Evolutionary conservation across 345 rosid genomes (phyloP), one percentile per base, ranked within the genome.

Genomic region (Gossypium arboreum): DNA sequence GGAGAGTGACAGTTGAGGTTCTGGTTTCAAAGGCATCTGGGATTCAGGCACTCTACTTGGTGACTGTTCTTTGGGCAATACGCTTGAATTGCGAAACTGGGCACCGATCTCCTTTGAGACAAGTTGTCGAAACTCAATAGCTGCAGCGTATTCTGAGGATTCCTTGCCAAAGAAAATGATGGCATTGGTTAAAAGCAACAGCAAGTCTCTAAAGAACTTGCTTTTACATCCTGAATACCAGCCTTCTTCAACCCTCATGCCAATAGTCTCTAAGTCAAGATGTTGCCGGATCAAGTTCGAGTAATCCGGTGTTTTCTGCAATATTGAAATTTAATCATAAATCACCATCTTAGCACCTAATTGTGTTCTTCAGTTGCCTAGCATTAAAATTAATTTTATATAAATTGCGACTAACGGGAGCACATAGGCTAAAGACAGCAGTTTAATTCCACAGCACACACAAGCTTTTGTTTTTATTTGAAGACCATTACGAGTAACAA

Each of bases 171-270:
- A 88, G 66, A 86, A 85, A 64, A 86, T 60, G 8, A 84, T 73
- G 11, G 83, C 88, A 69, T 91, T 91, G 87, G 83, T 89, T 72
- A 86, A 76, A 15, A 91, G 79, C 70, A 91, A 85, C 54, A 91
- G 86, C 74, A 88, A 80, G 76, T 91, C 96, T 17, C 88, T 79
- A 68, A 84, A 83, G 77, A 86, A 88, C 52, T 72, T 83, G 72
- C 58, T 78, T 66, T 44, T 65, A 76, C 86, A 84, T 51, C 72
- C 78, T 55, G 86, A 52, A 80, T 91, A 89, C 71, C 72, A 81
- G 56, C 85, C 87, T 41, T 80, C 81, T 61, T 87, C 81, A 0
- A 86, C 83, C 74, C 93, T 84, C 15, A 48, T 71, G 67, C 79
- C 83, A 43, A 91, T 80, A 2, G 75, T 82, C 50, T 84, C 85